These are phyloP conservation scores for Ascochyta viciae-villosae DNA, from an alignment of 2,329 filamentous ascomycete genomes.

Conservation along the genomic window DNA sequence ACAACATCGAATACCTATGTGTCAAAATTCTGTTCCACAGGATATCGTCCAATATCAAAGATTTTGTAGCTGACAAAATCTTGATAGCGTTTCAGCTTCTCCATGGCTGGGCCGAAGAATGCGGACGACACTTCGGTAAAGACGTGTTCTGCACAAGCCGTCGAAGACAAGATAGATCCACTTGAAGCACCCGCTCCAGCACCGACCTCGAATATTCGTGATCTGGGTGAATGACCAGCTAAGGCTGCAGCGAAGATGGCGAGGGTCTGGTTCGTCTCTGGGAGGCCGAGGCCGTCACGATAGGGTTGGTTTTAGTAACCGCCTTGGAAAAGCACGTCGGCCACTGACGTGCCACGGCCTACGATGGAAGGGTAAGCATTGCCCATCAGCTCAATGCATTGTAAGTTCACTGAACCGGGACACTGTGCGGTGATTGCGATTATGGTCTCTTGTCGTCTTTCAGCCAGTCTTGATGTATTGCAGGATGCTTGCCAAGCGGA, in stretches of 20 bases:
- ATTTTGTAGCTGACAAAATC: constrained; percentile 15
- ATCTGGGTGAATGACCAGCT: background rate
- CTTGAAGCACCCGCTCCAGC: constrained; percentile 20
- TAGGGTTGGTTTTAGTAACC: background rate
- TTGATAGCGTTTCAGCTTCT: background rate
- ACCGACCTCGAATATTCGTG: constrained; percentile 19
- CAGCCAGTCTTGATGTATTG: background rate
- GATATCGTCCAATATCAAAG: constrained; percentile 47
- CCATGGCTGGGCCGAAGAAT: constrained; percentile 16
- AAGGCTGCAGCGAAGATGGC: background rate
- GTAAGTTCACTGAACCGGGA: background rate
- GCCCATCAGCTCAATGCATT: constrained; percentile 1
- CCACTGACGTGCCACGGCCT: background rate
- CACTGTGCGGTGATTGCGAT: background rate
- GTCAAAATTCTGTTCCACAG: constrained; percentile 16
- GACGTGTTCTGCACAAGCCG: constrained; percentile 19
- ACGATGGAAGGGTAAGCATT: background rate
- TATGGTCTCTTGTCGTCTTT: background rate
- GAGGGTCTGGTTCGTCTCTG: background rate
- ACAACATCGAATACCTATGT: constrained; percentile 23
- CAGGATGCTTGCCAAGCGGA: background rate
- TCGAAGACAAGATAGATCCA: background rate
- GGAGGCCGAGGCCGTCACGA: background rate
- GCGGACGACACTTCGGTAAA: constrained; percentile 32
- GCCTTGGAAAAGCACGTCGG: background rate